Percentiles rank a stretch among this genome's conserved stretches.
phyloP scores from a whole-genome alignment of 108 stramenopile genomes.

The Nannochloropsis granulata region DNA sequence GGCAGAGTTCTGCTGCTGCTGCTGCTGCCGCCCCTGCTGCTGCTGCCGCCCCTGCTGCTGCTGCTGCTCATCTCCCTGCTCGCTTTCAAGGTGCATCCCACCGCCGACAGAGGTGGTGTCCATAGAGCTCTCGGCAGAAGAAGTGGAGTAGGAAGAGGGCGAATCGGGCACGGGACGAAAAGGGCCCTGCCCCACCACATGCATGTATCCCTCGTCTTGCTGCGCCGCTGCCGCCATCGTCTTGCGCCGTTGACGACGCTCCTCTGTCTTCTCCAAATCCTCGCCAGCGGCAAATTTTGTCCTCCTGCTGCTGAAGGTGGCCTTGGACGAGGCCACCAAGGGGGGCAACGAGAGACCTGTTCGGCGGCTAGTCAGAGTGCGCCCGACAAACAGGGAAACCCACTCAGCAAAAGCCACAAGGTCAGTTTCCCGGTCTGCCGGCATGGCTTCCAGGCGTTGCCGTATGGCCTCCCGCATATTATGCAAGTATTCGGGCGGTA shows the following conservation, averaged over 20 bases:
- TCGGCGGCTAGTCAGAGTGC: not conserved
- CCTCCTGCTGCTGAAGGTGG: not conserved
- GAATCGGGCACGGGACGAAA: not conserved
- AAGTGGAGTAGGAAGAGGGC: not conserved
- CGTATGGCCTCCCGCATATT: not conserved
- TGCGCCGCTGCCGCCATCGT: too few relatives aligned
- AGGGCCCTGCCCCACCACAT: too few relatives aligned
- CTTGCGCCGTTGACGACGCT: too few relatives aligned
- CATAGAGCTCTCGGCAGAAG: not conserved
- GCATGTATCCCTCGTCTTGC: too few relatives aligned
- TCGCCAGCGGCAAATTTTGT: too few relatives aligned
- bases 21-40: not conserved
- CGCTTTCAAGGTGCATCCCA: not conserved
- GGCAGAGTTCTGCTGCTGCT: too few relatives aligned
- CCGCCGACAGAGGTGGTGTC: not conserved
- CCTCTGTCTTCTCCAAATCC: too few relatives aligned
- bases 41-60: not conserved
- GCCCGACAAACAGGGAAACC: not conserved
- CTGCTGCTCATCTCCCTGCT: not conserved
- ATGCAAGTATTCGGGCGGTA: not conserved
- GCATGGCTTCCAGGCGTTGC: not conserved
- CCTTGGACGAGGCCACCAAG: not conserved
- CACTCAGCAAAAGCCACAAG: not conserved
- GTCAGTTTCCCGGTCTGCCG: not conserved
- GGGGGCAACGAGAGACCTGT: not conserved